These are phyloP conservation scores for Podospora tetraspora DNA, from an alignment of 495 filamentous ascomycete genomes.

Conservation along the genomic window DNA sequence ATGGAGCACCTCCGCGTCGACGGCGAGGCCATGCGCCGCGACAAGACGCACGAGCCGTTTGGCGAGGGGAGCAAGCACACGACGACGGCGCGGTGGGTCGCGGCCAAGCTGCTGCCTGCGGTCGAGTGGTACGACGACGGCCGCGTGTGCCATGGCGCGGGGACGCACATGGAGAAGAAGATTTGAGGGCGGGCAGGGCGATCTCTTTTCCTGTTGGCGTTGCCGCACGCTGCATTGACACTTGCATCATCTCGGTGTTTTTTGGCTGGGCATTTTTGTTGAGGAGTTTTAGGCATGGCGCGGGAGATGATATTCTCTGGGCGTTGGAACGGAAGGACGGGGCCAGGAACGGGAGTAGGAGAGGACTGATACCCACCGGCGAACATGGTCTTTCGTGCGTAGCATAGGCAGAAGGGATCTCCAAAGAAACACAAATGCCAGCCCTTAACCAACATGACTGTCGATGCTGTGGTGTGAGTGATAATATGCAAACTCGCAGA, in stretches of 20 bases:
- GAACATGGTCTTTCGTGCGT: neutral
- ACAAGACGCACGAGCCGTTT: conserved; percentile 40
- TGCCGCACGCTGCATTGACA: neutral
- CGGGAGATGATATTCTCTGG: neutral
- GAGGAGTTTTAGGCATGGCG: neutral
- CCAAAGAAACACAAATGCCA: neutral
- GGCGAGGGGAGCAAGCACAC: conserved; percentile 63
- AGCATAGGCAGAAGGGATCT: neutral
- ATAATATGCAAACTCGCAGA: neutral
- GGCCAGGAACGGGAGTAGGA: neutral
- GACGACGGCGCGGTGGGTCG: conserved; percentile 71
- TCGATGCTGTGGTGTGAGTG: neutral
- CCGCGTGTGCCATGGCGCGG: conserved; percentile 47
- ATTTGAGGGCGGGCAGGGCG: neutral
- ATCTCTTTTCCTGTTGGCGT: neutral
- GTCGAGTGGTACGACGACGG: conserved; percentile 50
- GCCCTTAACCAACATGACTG: neutral
- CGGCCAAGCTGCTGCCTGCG: conserved; percentile 46
- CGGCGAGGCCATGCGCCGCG: conserved; percentile 19
- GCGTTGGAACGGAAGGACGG: neutral
- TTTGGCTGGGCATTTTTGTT: neutral
- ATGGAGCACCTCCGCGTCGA: conserved; percentile 14
- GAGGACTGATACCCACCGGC: neutral
- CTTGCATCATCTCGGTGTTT: neutral
- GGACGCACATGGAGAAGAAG: conserved; percentile 21